These are phyloP conservation scores for Russula virescens DNA, from an alignment of 768 basidiomycete species.

Conservation along the genomic window DNA sequence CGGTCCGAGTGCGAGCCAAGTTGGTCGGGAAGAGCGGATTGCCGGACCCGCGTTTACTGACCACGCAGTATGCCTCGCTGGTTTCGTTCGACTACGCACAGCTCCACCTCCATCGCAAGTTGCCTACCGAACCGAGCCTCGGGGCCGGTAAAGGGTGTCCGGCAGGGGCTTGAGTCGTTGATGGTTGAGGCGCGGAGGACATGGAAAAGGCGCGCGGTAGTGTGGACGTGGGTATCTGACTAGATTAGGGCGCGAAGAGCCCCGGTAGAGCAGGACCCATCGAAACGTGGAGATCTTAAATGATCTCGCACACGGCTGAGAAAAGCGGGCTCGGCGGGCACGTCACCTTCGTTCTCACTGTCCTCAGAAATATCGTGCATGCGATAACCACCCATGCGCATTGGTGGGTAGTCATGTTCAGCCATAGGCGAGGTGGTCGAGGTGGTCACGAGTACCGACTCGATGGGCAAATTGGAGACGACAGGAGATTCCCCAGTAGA, in stretches of 20 bases:
- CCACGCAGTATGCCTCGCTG: too few relatives aligned
- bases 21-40: constrained; percentile 76
- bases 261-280: too few relatives aligned
- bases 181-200: too few relatives aligned
- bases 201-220: too few relatives aligned
- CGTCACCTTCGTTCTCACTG: constrained; percentile 9
- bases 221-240: too few relatives aligned
- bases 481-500: too few relatives aligned
- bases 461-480: too few relatives aligned
- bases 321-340: not conserved
- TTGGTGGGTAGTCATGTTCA: constrained; percentile 27
- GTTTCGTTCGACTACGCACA: constrained; percentile 19
- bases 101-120: constrained; percentile 16
- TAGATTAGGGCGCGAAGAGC: too few relatives aligned
- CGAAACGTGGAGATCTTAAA: constrained; percentile 57
- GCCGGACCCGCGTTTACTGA: too few relatives aligned
- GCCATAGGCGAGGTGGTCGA: not conserved
- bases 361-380: constrained; percentile 28
- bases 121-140: constrained; percentile 12
- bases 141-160: too few relatives aligned
- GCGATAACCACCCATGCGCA: constrained; percentile 36
- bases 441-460: too few relatives aligned
- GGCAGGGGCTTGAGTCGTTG: not conserved
- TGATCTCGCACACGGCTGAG: constrained; percentile 22
- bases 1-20: constrained; percentile 62